Evolutionary conservation across 176 grass and related monocot species (phyloP), one percentile per base, ranked within the genome.

Genomic region (Phyllostachys edulis): DNA sequence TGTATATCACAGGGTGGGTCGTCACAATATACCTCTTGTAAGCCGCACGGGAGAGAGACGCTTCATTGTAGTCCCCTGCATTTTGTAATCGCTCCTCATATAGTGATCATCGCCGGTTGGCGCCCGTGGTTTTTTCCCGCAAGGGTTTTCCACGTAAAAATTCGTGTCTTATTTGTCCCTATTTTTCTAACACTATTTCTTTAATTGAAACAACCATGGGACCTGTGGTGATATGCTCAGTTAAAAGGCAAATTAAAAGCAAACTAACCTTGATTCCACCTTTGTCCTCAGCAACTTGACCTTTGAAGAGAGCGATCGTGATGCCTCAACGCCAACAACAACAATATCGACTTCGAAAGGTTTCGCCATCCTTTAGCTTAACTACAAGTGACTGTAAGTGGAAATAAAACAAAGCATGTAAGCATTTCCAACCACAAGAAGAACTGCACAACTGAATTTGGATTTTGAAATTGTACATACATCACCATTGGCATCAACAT

Each of bases 221-320:
- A 63, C 1, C 20, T 69, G 16, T 21, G 55, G 20, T 14, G 50
- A 68, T 61, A 32, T 47, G 36, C 39, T 27, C 12, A n/a, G 45
- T 50, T 41, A 50, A 71, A 71, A 47, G 29, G 16, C 9, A 50
- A 79, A 59, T 50, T 34, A 45, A 16, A 72, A 79, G 24, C 66
- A 55, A 74, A 40, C 55, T 80, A 80, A 98, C 96, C 96, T 98
- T 95, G 82, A 98, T 98, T 98, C 96, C 96, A 76, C 96, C 93
- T 86, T 95, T 98, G 59, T 98, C 96, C 82, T 98, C 96, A 1
- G 44, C 79, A 77, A 98, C 56, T 85, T 98, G 96, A 50, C 93
- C 96, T 84, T 98, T 98, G 71, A 98, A 93, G 39, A 98, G 87
- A 98, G 88, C 4, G 96, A 91, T 78, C 91, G n/a, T 90, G 27